Evolutionary conservation across 1,139 yeast species (phyloP).

Genomic region (Pichiaceae sp.): DNA sequence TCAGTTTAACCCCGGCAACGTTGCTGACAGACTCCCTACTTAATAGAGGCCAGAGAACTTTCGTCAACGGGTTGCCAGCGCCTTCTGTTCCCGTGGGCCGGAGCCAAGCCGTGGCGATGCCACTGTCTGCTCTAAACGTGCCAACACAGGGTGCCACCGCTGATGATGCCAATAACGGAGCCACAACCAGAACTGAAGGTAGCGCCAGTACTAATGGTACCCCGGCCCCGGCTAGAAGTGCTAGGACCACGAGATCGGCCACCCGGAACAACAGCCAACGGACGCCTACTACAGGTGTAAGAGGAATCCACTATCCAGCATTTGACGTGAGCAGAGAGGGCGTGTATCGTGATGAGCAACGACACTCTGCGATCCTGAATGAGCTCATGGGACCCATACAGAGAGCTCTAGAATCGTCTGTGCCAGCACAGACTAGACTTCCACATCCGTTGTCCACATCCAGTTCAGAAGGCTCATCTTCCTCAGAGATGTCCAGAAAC

Average conservation of each 20-base stretch:
- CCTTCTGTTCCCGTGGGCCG: neutral
- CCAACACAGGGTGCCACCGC: neutral
- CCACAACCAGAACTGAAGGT: neutral
- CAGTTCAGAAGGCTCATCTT: neutral
- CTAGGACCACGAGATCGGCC: neutral
- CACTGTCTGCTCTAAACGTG: neutral
- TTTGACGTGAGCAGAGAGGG: constrained; percentile 25
- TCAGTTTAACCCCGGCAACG: constrained; percentile 1
- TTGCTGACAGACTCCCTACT: constrained; percentile 2
- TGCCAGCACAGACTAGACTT: constrained; percentile 1
- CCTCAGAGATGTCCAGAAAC: constrained; percentile 22
- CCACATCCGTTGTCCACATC: neutral
- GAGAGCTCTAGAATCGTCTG: constrained; percentile 11
- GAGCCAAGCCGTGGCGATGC: neutral
- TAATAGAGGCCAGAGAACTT: constrained; percentile 1
- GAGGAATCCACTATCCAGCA: constrained; percentile 26
- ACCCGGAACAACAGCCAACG: too few species aligned
- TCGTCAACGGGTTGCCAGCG: neutral
- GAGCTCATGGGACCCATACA: constrained; percentile 18
- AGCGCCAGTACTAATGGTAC: neutral
- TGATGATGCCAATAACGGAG: neutral
- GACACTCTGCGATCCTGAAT: constrained; percentile 12
- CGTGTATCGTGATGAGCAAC: constrained; percentile 15
- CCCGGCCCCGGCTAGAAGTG: neutral
- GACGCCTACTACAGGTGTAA: constrained; percentile 9